Evolutionary conservation across 2,329 filamentous ascomycete species (phyloP).

Genomic region (Fusarium nematophilum): DNA sequence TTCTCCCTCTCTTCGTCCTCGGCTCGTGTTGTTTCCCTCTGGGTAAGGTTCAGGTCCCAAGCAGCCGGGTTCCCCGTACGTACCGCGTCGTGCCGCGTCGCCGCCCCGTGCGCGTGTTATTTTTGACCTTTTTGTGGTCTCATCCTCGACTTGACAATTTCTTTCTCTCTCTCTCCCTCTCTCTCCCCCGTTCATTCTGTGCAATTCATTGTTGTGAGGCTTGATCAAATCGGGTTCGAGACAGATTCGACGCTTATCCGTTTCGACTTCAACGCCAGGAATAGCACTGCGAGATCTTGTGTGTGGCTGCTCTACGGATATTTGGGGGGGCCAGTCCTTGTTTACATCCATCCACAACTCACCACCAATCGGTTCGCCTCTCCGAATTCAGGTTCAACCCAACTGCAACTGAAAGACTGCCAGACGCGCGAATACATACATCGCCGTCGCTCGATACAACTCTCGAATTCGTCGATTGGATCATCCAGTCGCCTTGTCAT

Average conservation of each 20-base stretch:
- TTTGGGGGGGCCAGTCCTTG: conserved; percentile 25
- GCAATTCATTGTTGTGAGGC: too few relatives aligned
- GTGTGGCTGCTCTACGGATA: conserved; percentile 8
- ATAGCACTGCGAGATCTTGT: conserved; percentile 23
- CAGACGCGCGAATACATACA: background rate
- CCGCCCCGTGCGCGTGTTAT: conserved; percentile 17
- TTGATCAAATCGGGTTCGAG: too few relatives aligned
- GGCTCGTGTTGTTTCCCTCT: conserved; percentile 7
- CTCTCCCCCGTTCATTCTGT: background rate
- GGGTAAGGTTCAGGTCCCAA: conserved; percentile 9
- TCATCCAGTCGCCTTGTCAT: background rate
- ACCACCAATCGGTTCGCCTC: conserved; percentile 6
- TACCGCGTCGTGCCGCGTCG: conserved; percentile 33
- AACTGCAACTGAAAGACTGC: conserved; percentile 3
- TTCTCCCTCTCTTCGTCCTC: too few relatives aligned
- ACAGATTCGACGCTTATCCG: too few relatives aligned
- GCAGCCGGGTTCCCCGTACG: conserved; percentile 12
- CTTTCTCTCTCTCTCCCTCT: background rate
- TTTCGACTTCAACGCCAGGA: conserved; percentile 21
- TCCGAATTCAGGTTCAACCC: background rate
- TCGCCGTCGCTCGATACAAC: background rate
- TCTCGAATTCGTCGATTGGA: conserved; percentile 2
- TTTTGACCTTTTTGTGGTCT: conserved; percentile 6
- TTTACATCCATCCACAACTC: conserved; percentile 6
- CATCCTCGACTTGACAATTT: background rate